These are phyloP conservation scores for Rhododendron williamsianum DNA, from an alignment of 148 eudicot species.

Conservation along the genomic window DNA sequence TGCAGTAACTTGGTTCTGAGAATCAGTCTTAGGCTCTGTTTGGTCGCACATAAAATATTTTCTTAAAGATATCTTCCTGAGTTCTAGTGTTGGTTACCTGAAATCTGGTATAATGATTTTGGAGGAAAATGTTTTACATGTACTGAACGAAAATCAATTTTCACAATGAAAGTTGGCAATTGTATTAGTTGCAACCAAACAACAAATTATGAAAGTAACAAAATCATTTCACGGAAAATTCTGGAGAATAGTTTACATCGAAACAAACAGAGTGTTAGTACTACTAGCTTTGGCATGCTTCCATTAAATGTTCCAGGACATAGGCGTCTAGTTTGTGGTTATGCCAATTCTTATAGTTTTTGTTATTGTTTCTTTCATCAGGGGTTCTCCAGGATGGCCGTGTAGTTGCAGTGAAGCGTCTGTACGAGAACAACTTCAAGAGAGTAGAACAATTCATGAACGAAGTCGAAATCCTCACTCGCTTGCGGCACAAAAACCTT, in stretches of 20 bases:
- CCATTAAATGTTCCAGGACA: not conserved
- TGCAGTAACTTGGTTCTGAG: not conserved
- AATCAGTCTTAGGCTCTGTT: not conserved
- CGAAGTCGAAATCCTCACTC: constrained; percentile 67
- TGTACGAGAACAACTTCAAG: constrained; percentile 67
- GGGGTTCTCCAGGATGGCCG: constrained; percentile 70
- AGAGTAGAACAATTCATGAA: constrained; percentile 75
- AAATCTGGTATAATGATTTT: not conserved
- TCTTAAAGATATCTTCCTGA: not conserved
- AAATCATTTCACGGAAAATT: not conserved
- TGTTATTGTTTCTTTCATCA: constrained; percentile 10
- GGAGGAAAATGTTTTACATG: not conserved
- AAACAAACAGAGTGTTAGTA: not conserved
- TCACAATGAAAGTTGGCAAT: not conserved
- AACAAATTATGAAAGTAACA: not conserved
- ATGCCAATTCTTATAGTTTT: not conserved
- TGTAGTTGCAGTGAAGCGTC: constrained; percentile 71
- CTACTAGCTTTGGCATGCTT: not conserved
- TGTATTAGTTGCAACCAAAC: not conserved
- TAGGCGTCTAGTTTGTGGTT: not conserved
- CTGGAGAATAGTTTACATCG: not conserved
- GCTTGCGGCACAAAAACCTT: constrained; percentile 55
- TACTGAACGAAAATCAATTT: not conserved
- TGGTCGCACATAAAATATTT: not conserved
- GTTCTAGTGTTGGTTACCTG: not conserved